Conservation (phyloP, 108 stramenopile species). For the Mediolabrus comicus region DNA sequence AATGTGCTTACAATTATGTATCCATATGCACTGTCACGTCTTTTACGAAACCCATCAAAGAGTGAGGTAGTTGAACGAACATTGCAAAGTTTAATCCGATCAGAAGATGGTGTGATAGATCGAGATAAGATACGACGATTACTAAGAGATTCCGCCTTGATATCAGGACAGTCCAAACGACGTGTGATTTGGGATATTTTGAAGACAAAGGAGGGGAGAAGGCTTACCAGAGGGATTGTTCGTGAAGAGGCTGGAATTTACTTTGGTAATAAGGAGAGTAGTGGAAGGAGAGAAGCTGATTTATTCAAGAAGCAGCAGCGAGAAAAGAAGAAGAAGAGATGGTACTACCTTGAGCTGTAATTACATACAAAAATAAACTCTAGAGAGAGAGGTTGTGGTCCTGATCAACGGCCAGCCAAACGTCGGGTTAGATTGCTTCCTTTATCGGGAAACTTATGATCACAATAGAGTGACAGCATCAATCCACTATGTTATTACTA, state of each 20-base stretch:
- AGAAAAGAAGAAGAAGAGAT: conserved; percentile 9
- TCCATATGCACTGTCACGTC: conserved; percentile 58
- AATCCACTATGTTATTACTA: too few relatives aligned
- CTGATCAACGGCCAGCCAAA: too few relatives aligned
- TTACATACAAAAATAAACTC: too few relatives aligned
- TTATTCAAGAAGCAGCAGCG: not conserved
- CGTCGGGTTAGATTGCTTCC: too few relatives aligned
- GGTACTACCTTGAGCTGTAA: conserved; percentile 31
- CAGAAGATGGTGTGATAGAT: conserved; percentile 46
- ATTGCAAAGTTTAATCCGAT: conserved; percentile 51
- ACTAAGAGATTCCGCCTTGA: conserved; percentile 52
- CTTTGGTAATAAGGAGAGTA: not conserved
- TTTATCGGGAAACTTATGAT: too few relatives aligned
- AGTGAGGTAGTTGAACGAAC: conserved; percentile 61
- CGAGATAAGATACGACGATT: conserved; percentile 42
- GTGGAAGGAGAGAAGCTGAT: not conserved
- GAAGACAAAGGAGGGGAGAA: conserved; percentile 46
- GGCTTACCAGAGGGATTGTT: conserved; percentile 30
- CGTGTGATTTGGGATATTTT: conserved; percentile 65
- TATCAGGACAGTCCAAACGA: conserved; percentile 53
- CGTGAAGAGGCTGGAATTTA: conserved; percentile 24
- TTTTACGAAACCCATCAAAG: conserved; percentile 60
- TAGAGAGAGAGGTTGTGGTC: too few relatives aligned
- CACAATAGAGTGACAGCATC: too few relatives aligned
- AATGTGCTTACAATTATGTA: conserved; percentile 70